phyloP scores from a whole-genome alignment of 2,329 filamentous ascomycete species.

The Leptographium lundbergii region DNA sequence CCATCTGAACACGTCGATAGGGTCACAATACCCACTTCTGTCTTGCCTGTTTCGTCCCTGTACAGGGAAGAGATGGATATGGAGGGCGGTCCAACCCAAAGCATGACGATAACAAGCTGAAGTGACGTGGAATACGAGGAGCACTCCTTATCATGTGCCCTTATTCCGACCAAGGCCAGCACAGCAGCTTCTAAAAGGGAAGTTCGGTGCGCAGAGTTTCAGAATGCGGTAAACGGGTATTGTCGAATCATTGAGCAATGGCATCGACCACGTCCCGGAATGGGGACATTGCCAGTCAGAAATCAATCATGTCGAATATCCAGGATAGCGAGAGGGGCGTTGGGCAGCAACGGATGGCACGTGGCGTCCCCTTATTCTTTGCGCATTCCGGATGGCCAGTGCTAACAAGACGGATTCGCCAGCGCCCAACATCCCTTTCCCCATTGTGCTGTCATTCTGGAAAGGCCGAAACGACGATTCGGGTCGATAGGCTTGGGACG shows the following conservation, averaged over 20 bases:
- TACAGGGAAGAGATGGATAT: background rate
- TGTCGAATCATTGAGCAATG: background rate
- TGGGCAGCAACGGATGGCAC: slow-evolving; percentile 1
- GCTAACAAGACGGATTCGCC: background rate
- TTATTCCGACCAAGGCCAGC: background rate
- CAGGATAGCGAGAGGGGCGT: background rate
- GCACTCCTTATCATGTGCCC: background rate
- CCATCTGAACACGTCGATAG: background rate
- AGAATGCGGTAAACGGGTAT: background rate
- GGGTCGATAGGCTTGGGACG: background rate
- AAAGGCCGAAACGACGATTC: background rate
- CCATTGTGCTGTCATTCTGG: background rate
- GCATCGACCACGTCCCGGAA: background rate
- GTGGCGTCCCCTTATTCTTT: slow-evolving; percentile 1
- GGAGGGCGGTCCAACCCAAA: background rate
- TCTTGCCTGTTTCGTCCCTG: background rate
- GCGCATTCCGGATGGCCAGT: background rate
- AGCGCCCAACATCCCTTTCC: background rate
- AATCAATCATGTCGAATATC: background rate
- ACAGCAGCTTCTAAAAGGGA: background rate
- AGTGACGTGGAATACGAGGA: background rate
- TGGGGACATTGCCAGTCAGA: background rate
- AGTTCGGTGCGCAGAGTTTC: background rate
- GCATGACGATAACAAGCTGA: background rate
- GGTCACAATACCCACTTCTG: background rate